phyloP scores from a whole-genome alignment of 495 filamentous ascomycete genomes.

The Trichocladium uniseriatum region DNA sequence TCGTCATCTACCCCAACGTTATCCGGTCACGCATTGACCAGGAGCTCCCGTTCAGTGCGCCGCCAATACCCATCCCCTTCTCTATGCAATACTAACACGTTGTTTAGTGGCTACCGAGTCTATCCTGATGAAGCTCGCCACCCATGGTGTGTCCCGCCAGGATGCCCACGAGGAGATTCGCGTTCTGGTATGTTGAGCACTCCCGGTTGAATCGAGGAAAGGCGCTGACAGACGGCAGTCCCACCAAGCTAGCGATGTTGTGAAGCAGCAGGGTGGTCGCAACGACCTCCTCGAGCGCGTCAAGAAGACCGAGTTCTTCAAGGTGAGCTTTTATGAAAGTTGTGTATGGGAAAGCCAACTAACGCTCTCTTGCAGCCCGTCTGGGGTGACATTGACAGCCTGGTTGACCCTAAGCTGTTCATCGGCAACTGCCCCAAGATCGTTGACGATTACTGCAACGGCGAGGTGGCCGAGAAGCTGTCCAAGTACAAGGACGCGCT shows the following conservation, averaged over 20 bases:
- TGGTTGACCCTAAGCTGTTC: slow-evolving; percentile 65
- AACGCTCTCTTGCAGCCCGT: slow-evolving; percentile 42
- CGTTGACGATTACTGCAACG: slow-evolving; percentile 39
- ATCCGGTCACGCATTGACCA: slow-evolving; percentile 60
- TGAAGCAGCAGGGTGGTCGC: slow-evolving; percentile 65
- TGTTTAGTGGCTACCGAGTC: slow-evolving; percentile 59
- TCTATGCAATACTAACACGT: not conserved
- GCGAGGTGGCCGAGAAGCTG: slow-evolving; percentile 19
- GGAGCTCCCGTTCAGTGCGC: slow-evolving; percentile 69
- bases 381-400: slow-evolving; percentile 58
- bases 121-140: slow-evolving; percentile 81
- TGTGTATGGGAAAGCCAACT: not conserved
- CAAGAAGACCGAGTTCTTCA: slow-evolving; percentile 66
- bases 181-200: slow-evolving; percentile 43
- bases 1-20: slow-evolving; percentile 78
- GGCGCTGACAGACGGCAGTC: slow-evolving; percentile 26
- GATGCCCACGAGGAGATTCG: slow-evolving; percentile 90
- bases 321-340: slow-evolving; percentile 10
- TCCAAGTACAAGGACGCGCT: slow-evolving; percentile 19
- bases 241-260: slow-evolving; percentile 70
- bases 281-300: slow-evolving; percentile 85
- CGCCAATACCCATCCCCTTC: not conserved
- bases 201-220: not conserved
- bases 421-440: slow-evolving; percentile 46
- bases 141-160: slow-evolving; percentile 68